phyloP scores from a whole-genome alignment of 805 yeast genomes.

The Millerozyma miso region DNA sequence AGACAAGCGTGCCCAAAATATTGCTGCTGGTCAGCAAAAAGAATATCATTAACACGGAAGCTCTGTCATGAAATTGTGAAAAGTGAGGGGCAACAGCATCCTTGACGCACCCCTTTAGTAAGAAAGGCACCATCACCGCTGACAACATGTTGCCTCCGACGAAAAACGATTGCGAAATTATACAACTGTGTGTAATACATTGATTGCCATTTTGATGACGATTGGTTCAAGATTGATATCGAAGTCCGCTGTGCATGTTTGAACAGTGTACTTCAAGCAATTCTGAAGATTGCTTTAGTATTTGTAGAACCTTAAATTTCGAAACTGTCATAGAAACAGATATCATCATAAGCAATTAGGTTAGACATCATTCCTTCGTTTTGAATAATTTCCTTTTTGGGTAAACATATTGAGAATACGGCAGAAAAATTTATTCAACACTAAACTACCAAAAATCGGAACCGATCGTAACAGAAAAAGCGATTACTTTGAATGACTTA shows the following conservation, averaged over 20 bases:
- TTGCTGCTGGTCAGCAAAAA: not conserved
- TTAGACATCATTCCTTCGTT: too few species aligned
- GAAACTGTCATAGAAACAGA: too few species aligned
- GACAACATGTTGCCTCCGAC: constrained; percentile 5
- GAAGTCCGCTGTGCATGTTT: too few species aligned
- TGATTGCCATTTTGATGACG: constrained; percentile 2
- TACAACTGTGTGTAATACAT: constrained; percentile 4
- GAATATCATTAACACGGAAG: constrained; percentile 1
- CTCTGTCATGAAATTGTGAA: not conserved
- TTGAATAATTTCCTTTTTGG: not conserved
- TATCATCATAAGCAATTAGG: too few species aligned
- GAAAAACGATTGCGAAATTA: constrained; percentile 5
- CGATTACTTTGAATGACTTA: constrained; percentile 14
- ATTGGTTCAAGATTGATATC: too few species aligned
- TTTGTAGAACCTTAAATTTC: too few species aligned
- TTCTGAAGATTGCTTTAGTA: too few species aligned
- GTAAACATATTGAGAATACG: not conserved
- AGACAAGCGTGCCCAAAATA: constrained; percentile 2
- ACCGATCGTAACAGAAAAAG: constrained; percentile 13
- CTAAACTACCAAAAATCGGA: not conserved
- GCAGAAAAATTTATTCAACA: not conserved
- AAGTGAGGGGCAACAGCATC: not conserved
- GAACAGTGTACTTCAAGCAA: too few species aligned
- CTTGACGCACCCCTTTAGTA: not conserved
- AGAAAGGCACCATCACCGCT: constrained; percentile 1